Evolutionary conservation across 352 stramenopile species (phyloP), one percentile per base, ranked within the genome.

Genomic region (Pythium rishiriense): DNA sequence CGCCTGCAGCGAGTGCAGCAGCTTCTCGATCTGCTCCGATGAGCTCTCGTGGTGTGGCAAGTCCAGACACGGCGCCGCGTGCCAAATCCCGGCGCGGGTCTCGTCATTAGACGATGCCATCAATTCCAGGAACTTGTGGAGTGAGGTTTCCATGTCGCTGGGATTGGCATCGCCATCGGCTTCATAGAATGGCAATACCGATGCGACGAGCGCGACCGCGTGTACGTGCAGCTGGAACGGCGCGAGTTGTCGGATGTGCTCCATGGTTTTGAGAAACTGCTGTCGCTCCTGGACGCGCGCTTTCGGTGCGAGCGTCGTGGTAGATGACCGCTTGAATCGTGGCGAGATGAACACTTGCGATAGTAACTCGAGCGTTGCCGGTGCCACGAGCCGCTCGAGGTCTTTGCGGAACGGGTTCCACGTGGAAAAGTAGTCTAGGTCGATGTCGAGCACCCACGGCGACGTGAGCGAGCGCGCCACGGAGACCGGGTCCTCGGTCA

Each of bases 391-490:
- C 59, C 24, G 10, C 45, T 85, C 78, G 12, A 91, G 76, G 46
- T 85, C 78, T 82, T 75, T 79, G 12, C 73, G 78, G 49, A 97
- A 97, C 8, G 88, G 88, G 37, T 94, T 89, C 80, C 85, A 90
- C 5, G 87, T 94, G 19, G 86, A 94, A 64, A 96, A 97, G 64
- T 93, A 97, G 72, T 97, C 88, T n/a, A 97, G 62, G 65, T 94
- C 91, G 28, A 97, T 85, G 58, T 97, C 88, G 0, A 97, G 59
- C 7, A 97, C 48, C 50, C 74, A 95, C 15, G 62, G 64, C 48
- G 46, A 19, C 3, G 53, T 22, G 4, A 43, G 26, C 10, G 46
- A 25, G 2, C 25, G 17, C 0, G 24, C 14, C 1, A 33, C 28
- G 0, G 46, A 15, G 3, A 60, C 60, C 17, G 43, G 54, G 37